These are phyloP conservation scores for Fusarium tupiense DNA, from an alignment of 2,329 filamentous ascomycete genomes.

Conservation along the genomic window DNA sequence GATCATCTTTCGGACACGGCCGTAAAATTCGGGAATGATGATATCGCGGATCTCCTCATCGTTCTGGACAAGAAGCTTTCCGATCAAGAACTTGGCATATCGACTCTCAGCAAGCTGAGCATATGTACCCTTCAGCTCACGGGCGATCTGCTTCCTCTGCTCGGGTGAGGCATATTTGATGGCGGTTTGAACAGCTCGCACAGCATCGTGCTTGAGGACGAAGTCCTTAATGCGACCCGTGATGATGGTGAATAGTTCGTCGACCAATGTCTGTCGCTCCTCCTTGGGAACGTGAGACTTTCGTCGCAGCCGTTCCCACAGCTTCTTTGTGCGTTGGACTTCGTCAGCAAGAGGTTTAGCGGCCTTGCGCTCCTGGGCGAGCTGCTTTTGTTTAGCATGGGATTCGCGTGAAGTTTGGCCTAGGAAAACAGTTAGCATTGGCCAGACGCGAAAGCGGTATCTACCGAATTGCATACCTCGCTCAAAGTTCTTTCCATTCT, in stretches of 20 bases:
- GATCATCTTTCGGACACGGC: constrained; percentile 90
- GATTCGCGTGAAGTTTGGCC: constrained; percentile 81
- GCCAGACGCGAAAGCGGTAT: neutral
- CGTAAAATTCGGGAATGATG: constrained; percentile 94
- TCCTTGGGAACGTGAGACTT: constrained; percentile 94
- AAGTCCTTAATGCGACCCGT: constrained; percentile 93
- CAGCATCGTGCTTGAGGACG: constrained; percentile 97
- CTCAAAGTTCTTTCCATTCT: constrained; percentile 54
- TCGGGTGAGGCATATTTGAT: constrained; percentile 92
- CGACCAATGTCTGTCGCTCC: constrained; percentile 86
- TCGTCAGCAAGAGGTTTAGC: constrained; percentile 93
- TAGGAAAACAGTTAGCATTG: constrained; percentile 41
- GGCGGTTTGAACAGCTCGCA: constrained; percentile 95
- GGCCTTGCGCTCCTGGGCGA: constrained; percentile 88
- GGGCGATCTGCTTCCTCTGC: constrained; percentile 86
- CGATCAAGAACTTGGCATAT: constrained; percentile 97
- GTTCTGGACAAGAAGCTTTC: constrained; percentile 93
- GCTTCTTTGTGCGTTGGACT: constrained; percentile 89
- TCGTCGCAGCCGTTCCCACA: constrained; percentile 92
- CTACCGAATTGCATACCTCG: constrained; percentile 48
- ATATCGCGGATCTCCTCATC: constrained; percentile 87
- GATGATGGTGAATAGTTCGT: constrained; percentile 90
- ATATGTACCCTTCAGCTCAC: constrained; percentile 87
- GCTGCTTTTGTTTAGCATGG: constrained; percentile 90
- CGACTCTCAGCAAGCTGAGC: constrained; percentile 88